Percentiles rank a stretch among this genome's conserved stretches.
These are phyloP conservation scores for Turnera subulata DNA, from an alignment of 345 rosid species.

Conservation along the genomic window DNA sequence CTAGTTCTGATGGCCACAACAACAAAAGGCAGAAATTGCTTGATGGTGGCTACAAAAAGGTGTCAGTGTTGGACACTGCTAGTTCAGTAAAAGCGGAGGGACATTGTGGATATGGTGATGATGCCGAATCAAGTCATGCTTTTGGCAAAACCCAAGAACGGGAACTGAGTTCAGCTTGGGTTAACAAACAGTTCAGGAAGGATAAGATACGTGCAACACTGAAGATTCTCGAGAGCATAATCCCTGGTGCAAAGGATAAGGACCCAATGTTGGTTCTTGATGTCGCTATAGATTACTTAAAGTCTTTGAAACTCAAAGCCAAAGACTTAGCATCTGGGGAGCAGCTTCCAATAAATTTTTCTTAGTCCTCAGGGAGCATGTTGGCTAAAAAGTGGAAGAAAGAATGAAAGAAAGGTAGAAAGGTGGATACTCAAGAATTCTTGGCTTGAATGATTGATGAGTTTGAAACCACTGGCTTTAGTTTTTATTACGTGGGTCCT, in stretches of 20 bases:
- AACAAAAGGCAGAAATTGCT: conserved; percentile 38
- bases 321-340: conserved; percentile 17
- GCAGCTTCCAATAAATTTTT: too few relatives aligned
- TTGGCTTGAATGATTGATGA: conserved; percentile 35
- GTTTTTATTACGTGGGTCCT: conserved; percentile 30
- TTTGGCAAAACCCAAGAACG: conserved; percentile 16
- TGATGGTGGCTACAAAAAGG: conserved; percentile 11
- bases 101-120: conserved; percentile 21
- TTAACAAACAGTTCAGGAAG: conserved; percentile 24
- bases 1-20: conserved; percentile 47
- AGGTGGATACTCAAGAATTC: conserved; percentile 12
- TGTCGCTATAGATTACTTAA: conserved; percentile 22
- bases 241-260: conserved; percentile 20
- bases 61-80: conserved; percentile 6
- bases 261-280: conserved; percentile 21
- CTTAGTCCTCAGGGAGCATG: conserved; percentile 9
- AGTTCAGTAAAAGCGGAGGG: conserved; percentile 4
- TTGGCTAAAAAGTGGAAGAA: conserved; percentile 17
- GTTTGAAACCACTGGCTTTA: conserved; percentile 29
- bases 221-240: conserved; percentile 17
- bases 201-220: conserved; percentile 15
- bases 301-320: conserved; percentile 17
- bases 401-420: conserved; percentile 6
- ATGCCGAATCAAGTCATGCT: conserved; percentile 13
- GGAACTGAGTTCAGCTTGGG: conserved; percentile 30